A percentile compares a stretch with the other conserved stretches of the same genome.
Conservation (phyloP, 192 early-diverging fungal genomes). For the Coemansia sp. region DNA sequence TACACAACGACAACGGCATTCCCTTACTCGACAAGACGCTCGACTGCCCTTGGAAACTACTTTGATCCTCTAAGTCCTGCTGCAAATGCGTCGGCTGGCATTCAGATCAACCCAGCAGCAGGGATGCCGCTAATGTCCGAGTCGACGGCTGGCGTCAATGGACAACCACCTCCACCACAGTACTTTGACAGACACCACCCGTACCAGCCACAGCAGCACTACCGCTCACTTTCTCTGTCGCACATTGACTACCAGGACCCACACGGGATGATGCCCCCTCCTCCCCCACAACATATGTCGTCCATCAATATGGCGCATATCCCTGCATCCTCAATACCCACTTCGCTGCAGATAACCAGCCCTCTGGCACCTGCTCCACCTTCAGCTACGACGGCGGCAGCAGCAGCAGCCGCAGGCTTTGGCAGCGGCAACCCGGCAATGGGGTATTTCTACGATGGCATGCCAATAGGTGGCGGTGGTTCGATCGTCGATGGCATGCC, state of each 20-base stretch:
- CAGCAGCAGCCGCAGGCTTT: constrained; percentile 2
- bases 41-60: constrained; percentile 15
- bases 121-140: constrained; percentile 24
- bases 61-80: constrained; percentile 30
- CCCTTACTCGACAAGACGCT: constrained; percentile 18
- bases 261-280: constrained; percentile 1
- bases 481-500: neutral
- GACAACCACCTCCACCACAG: neutral
- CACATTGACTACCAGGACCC: constrained; percentile 16
- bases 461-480: constrained; percentile 3
- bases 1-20: constrained; percentile 15
- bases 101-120: constrained; percentile 12
- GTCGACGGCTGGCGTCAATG: neutral
- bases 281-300: neutral
- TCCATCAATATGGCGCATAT: neutral
- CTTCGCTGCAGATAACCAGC: constrained; percentile 24
- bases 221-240: constrained; percentile 30
- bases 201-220: constrained; percentile 3
- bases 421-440: constrained; percentile 11
- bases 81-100: neutral
- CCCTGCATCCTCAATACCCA: neutral
- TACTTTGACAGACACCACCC: constrained; percentile 2
- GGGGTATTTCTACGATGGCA: constrained; percentile 37
- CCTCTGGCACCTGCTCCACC: constrained; percentile 23
- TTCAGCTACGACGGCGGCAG: neutral